Evolutionary conservation across 140 eudicot species (phyloP), one percentile per base, ranked within the genome.

Genomic region (Anethum foeniculum): DNA sequence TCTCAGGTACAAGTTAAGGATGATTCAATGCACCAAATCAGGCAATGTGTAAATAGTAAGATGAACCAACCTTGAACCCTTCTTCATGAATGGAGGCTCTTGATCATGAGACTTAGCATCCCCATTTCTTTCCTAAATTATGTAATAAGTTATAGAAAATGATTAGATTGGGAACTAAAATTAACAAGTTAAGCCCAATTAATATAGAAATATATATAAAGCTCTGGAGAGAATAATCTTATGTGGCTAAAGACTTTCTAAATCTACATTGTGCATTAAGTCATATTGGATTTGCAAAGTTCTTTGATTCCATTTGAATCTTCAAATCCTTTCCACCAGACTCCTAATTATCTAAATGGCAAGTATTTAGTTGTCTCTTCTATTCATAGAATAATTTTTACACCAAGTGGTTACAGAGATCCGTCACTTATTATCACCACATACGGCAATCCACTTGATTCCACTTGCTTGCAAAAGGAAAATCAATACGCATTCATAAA

Each of bases 61-160:
- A 71, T 67, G 79, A 36, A 84, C 90, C 78, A 44, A 96, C 99
- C 99, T 90, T 74, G 97, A 93, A 75, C 86, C 85, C 92, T 86
- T 84, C 77, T 88, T 93, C 58, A 76, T 28, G 60, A 90, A 84
- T 81, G 90, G 89, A 83, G 94, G 91, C 83, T 94, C 98, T 73
- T 68, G 60, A 67, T 94, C 97, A 80, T 86, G 95, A 81, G 85
- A 77, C 86, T 89, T 94, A n/a, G 82, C 88, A 81, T 88, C 93
- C 84, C 91, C 93, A 83, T 93, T 96, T 88, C 96, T 91, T 87
- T 96, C 99, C 99, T 96, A 89, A 80, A 85, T 78, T 8, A 43
- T 34, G 78, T 28, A 84, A 28, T 47, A 82, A 41, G 56, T 39
- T 68, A 64, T 60, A 64, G 51, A 82, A 67, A 41, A 46, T 81